A percentile compares a stretch with the other conserved stretches of the same genome.
These are phyloP conservation scores for Ustilago vetiveriae DNA, from an alignment of 1,284 basidiomycete species.

Conservation along the genomic window DNA sequence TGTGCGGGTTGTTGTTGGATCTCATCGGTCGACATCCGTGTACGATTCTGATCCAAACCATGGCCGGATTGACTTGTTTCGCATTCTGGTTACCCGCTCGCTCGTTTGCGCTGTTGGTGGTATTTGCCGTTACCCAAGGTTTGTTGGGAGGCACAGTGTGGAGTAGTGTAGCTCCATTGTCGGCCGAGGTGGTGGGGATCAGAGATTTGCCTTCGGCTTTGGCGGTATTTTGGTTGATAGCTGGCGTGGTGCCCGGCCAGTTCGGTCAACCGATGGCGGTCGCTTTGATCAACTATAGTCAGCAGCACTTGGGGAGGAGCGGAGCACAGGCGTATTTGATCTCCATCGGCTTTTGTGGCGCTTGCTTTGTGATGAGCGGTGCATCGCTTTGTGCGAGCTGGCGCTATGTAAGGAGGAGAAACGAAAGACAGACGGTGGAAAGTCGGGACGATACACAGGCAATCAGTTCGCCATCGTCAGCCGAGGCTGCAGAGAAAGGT, in stretches of 20 bases:
- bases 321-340: conserved; percentile 67
- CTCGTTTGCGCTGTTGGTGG: conserved; percentile 67
- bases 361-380: conserved; percentile 60
- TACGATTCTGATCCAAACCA: conserved; percentile 67
- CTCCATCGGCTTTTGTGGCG: conserved; percentile 68
- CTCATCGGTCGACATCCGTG: conserved; percentile 68
- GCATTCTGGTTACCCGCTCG: conserved; percentile 69
- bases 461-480: not conserved
- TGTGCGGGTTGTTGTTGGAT: conserved; percentile 68
- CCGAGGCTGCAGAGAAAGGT: no score
- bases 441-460: conserved; percentile 1
- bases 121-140: conserved; percentile 69
- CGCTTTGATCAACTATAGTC: conserved; percentile 67
- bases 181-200: conserved; percentile 68
- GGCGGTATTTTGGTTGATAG: conserved; percentile 68
- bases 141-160: conserved; percentile 68
- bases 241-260: conserved; percentile 61
- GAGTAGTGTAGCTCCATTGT: conserved; percentile 66
- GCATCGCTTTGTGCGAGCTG: conserved; percentile 66
- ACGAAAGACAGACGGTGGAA: conserved; percentile 8
- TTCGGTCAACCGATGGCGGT: conserved; percentile 68
- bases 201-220: conserved; percentile 68
- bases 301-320: conserved; percentile 49
- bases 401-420: conserved; percentile 48
- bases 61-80: conserved; percentile 68